These are phyloP conservation scores for Psilocybe sp. DNA, from an alignment of 768 basidiomycete genomes.

Conservation along the genomic window DNA sequence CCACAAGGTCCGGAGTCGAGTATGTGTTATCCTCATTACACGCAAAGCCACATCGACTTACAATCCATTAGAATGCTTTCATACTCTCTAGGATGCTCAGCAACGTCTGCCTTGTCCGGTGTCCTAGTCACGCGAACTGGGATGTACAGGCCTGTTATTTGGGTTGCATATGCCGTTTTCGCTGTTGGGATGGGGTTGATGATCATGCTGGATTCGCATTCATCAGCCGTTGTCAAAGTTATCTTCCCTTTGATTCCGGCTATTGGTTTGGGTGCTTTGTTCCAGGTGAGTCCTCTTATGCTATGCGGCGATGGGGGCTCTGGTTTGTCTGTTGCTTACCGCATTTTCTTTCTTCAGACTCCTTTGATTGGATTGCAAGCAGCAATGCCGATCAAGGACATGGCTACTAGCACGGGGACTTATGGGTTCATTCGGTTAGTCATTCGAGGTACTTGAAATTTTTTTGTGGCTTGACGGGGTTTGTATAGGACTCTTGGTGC, in stretches of 20 bases:
- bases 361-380: slow-evolving; percentile 78
- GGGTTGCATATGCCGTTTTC: slow-evolving; percentile 55
- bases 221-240: slow-evolving; percentile 53
- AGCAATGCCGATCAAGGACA: slow-evolving; percentile 84
- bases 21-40: slow-evolving; percentile 25
- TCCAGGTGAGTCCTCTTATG: slow-evolving; percentile 39
- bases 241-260: slow-evolving; percentile 67
- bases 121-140: slow-evolving; percentile 55
- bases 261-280: slow-evolving; percentile 62
- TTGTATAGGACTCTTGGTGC: slow-evolving; percentile 60
- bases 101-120: slow-evolving; percentile 56
- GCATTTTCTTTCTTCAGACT: slow-evolving; percentile 29
- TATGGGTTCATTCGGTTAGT: slow-evolving; percentile 67
- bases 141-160: slow-evolving; percentile 60
- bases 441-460: neutral
- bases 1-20: slow-evolving; percentile 68
- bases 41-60: neutral
- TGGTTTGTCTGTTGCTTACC: neutral
- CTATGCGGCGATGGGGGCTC: neutral
- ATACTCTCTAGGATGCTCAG: slow-evolving; percentile 60
- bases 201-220: slow-evolving; percentile 60
- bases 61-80: slow-evolving; percentile 58
- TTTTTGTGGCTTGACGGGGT: slow-evolving; percentile 1
- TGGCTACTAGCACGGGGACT: slow-evolving; percentile 77
- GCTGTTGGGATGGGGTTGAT: slow-evolving; percentile 70